These are phyloP conservation scores for Trichoderma guizhouense DNA, from an alignment of 2,329 filamentous ascomycete genomes.

Conservation along the genomic window DNA sequence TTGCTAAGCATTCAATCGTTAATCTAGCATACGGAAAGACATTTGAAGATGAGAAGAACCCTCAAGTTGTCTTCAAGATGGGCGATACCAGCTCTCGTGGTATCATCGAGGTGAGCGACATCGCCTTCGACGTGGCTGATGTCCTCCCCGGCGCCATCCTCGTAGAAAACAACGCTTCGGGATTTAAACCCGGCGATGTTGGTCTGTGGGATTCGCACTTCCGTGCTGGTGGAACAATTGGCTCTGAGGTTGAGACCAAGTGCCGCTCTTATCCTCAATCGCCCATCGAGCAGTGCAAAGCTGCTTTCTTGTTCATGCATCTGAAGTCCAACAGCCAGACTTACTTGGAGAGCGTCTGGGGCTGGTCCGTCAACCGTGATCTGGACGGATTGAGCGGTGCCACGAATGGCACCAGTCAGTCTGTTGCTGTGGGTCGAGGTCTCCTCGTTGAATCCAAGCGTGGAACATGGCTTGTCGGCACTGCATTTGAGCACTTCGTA, in stretches of 20 bases:
- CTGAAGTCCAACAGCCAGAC: constrained; percentile 42
- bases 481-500: constrained; percentile 48
- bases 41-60: constrained; percentile 19
- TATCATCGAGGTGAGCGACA: constrained; percentile 66
- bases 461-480: constrained; percentile 51
- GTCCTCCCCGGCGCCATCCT: constrained; percentile 65
- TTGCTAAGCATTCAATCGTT: background rate
- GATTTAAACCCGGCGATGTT: constrained; percentile 39
- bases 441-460: constrained; percentile 43
- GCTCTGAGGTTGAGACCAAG: constrained; percentile 19
- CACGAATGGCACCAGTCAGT: constrained; percentile 25
- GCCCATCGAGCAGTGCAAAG: constrained; percentile 36
- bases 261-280: constrained; percentile 26
- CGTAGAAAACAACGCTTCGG: constrained; percentile 58
- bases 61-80: constrained; percentile 52
- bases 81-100: constrained; percentile 59
- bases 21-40: constrained; percentile 3
- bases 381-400: constrained; percentile 38
- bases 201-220: constrained; percentile 44
- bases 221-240: constrained; percentile 41
- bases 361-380: constrained; percentile 45
- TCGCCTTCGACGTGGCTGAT: constrained; percentile 64
- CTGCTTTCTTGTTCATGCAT: constrained; percentile 47
- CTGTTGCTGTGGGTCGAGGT: constrained; percentile 42
- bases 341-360: constrained; percentile 54